Evolutionary conservation across 306 rosid genomes (phyloP).

Genomic region (Alnus rubra): DNA sequence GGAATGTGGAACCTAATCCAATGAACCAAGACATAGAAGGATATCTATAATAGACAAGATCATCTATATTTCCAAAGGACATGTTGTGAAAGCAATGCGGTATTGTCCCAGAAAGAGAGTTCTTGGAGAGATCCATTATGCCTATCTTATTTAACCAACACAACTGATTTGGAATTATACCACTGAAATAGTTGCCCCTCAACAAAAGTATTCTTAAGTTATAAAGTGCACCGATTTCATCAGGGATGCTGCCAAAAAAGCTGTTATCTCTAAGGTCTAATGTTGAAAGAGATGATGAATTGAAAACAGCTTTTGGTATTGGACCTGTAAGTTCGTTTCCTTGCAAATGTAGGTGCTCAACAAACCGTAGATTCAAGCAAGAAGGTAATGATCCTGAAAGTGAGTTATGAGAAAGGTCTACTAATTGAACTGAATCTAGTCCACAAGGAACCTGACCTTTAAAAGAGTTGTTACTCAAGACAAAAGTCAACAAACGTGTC

Average conservation of each 20-base stretch:
- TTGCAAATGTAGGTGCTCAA: neutral
- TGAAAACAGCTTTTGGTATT: neutral
- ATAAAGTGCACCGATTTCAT: neutral
- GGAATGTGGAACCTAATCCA: too few species aligned
- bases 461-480: neutral
- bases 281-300: neutral
- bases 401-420: conserved; percentile 9
- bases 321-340: neutral
- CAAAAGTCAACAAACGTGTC: rapidly evolving
- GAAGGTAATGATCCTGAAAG: conserved; percentile 11
- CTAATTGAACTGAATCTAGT: too few species aligned
- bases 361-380: neutral
- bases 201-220: neutral
- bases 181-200: neutral
- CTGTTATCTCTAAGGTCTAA: conserved; percentile 7
- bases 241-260: conserved; percentile 9
- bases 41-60: too few species aligned
- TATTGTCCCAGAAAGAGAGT: conserved; percentile 12
- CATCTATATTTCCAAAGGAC: neutral
- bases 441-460: neutral
- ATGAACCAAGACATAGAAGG: rapidly evolving
- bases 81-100: conserved; percentile 14
- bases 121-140: conserved; percentile 17
- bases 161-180: conserved; percentile 7
- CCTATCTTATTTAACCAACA: neutral